Evolutionary conservation across 2,329 filamentous ascomycete genomes (phyloP).

Genomic region (Microcyclospora tardicrescens): DNA sequence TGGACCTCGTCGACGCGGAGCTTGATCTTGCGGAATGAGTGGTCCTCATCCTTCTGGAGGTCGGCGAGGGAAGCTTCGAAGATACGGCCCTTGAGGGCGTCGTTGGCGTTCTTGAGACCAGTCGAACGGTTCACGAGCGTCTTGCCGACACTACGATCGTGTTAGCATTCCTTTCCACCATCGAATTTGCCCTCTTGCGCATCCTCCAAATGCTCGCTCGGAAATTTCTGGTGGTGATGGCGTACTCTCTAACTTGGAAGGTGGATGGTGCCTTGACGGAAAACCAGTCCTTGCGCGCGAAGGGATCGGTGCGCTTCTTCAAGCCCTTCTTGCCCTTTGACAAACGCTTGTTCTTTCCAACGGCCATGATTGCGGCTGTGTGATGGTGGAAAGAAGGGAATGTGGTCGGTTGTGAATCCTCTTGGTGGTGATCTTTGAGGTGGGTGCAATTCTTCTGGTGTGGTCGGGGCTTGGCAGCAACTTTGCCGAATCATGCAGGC

Average conservation of each 20-base stretch:
- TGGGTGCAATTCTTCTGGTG: too few species aligned
- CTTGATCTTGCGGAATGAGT: conserved; percentile 99
- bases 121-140: conserved; percentile 98
- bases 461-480: too few species aligned
- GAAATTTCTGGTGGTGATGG: conserved; percentile 16
- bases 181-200: background rate
- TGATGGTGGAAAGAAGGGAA: too few species aligned
- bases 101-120: conserved; percentile 99
- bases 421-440: too few species aligned
- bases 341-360: conserved; percentile 99
- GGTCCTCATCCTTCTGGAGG: conserved; percentile 99
- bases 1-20: conserved; percentile 97
- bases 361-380: conserved; percentile 45
- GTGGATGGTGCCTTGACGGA: conserved; percentile 95
- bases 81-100: conserved; percentile 95
- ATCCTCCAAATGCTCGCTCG: conserved; percentile 3
- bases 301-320: conserved; percentile 99
- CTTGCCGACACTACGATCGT: conserved; percentile 76
- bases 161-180: conserved; percentile 19
- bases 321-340: conserved; percentile 99
- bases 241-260: conserved; percentile 95
- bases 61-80: conserved; percentile 98
- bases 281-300: conserved; percentile 98
- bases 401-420: too few species aligned
- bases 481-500: too few species aligned